Base-by-base conservation (phyloP, 345 rosid genomes). In the Erodium maritimum region DNA sequence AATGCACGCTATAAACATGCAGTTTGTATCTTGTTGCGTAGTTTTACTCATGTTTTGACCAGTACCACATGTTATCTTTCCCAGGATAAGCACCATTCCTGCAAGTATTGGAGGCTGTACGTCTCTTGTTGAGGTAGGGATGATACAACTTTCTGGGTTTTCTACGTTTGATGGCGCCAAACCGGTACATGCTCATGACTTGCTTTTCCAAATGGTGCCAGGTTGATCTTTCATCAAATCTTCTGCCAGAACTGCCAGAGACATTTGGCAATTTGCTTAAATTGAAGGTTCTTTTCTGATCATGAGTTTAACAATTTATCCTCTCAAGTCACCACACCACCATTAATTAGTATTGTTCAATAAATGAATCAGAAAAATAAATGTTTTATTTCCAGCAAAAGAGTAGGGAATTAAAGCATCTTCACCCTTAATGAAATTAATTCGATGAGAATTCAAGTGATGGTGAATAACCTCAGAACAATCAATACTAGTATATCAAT, bases 161-260 rank as follows among this genome's bases (percentile, higher is more conserved):
- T 53, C 18, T 37, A 13, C 34, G 33, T 55, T 20, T 55, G 57
- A 55, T 20, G 29, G 57, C 25, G 19, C 29, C 17, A 11, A 55
- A 25, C 21, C 29, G 12, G 48, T 21, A n/a, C n/a, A n/a, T n/a
- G 29, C 21, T 16, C 23, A 33, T 58, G 11, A 55, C 52, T 57
- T 21, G 60, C 7, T 52, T 55, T 64, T 60, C 45, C 21, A 5
- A 22, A 18, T 58, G 33, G 19, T 74, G 67, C 48, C 84, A 90
- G 97, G 86, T 88, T 71, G 87, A 91, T 73, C 87, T 91, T 71
- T 88, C 98, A 11, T 81, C 85, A 52, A 88, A 91, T 81, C 79
- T 79, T 64, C 70, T 91, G 60, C 69, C 73, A 5, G 84, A 76
- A 53, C 67, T 91, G 53, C 98, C 98, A 0, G 87, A 77, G 66